Percentiles rank a stretch among this genome's conserved stretches.
Conservation (phyloP, 768 basidiomycete species). For the Boletus reticuloceps region DNA sequence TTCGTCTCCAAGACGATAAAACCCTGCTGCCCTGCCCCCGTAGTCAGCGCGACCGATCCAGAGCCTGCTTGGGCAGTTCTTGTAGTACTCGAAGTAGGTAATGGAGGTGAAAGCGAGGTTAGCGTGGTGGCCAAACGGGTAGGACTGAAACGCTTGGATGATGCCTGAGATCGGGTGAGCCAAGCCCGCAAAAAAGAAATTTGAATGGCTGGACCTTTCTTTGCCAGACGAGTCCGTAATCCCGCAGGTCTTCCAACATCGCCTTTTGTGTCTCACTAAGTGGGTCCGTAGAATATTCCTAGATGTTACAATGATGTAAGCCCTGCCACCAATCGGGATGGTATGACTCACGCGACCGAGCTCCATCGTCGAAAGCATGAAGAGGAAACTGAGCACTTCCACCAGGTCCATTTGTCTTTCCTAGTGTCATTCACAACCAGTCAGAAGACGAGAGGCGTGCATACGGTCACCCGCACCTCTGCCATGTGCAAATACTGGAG, state of each 20-base stretch:
- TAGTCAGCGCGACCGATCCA: constrained; percentile 35
- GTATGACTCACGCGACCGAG: constrained; percentile 68
- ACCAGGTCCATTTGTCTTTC: constrained; percentile 90
- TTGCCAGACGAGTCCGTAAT: constrained; percentile 94
- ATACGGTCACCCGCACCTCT: constrained; percentile 50
- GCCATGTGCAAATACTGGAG: constrained; percentile 86
- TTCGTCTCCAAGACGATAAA: constrained; percentile 98
- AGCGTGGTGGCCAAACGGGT: constrained; percentile 93
- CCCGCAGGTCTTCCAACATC: constrained; percentile 90
- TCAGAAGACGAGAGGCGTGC: constrained; percentile 10
- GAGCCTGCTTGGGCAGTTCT: constrained; percentile 15
- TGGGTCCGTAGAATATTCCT: constrained; percentile 90
- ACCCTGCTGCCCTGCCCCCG: constrained; percentile 67
- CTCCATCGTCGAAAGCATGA: constrained; percentile 97
- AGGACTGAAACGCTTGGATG: constrained; percentile 84
- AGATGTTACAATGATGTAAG: background rate
- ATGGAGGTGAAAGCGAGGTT: constrained; percentile 83
- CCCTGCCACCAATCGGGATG: background rate
- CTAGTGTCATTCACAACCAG: constrained; percentile 35
- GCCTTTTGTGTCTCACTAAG: constrained; percentile 75
- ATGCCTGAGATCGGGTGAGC: constrained; percentile 42
- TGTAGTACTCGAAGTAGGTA: constrained; percentile 52
- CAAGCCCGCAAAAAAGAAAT: constrained; percentile 8
- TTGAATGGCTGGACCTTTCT: constrained; percentile 52
- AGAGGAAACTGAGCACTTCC: constrained; percentile 89